Conservation (phyloP, 352 stramenopile species). For the Phytophthora lateralis region DNA sequence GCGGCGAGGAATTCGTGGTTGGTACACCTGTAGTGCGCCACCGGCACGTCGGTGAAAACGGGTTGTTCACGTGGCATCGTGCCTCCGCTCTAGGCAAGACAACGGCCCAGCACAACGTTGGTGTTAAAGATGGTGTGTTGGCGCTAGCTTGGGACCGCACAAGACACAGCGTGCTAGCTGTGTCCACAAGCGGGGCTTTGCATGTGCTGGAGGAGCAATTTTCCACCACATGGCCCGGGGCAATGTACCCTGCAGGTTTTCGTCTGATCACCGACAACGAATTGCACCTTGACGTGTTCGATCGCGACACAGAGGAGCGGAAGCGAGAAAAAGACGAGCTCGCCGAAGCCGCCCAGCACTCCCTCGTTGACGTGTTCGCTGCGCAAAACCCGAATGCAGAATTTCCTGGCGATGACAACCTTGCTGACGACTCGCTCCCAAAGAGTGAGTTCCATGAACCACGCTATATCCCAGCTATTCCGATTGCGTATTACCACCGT, state of each 20-base stretch:
- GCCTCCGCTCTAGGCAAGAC: conserved; percentile 31
- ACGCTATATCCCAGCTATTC: conserved; percentile 60
- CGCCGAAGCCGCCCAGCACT: conserved; percentile 15
- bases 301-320: conserved; percentile 37
- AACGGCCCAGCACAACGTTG: conserved; percentile 69
- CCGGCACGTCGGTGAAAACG: conserved; percentile 80
- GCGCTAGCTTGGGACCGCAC: conserved; percentile 63
- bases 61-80: conserved; percentile 81
- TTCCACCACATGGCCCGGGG: conserved; percentile 71
- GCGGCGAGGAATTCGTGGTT: conserved; percentile 68
- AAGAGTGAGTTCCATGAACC: conserved; percentile 31
- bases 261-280: conserved; percentile 85
- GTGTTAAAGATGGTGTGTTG: conserved; percentile 78
- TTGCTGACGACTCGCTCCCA: conserved; percentile 6
- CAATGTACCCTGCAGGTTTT: conserved; percentile 87
- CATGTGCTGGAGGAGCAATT: conserved; percentile 80
- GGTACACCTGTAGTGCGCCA: conserved; percentile 81
- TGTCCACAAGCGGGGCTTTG: conserved; percentile 71
- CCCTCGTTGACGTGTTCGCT: conserved; percentile 58
- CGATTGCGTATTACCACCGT: conserved; percentile 60
- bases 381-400: conserved; percentile 8
- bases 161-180: conserved; percentile 59
- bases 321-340: conserved; percentile 40
- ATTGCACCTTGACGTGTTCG: conserved; percentile 51
- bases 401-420: conserved; percentile 23